A percentile compares a stretch with the other conserved stretches of the same genome.
Evolutionary conservation across 257 asterid species (phyloP).

Genomic region (Rauvolfia tetraphylla): DNA sequence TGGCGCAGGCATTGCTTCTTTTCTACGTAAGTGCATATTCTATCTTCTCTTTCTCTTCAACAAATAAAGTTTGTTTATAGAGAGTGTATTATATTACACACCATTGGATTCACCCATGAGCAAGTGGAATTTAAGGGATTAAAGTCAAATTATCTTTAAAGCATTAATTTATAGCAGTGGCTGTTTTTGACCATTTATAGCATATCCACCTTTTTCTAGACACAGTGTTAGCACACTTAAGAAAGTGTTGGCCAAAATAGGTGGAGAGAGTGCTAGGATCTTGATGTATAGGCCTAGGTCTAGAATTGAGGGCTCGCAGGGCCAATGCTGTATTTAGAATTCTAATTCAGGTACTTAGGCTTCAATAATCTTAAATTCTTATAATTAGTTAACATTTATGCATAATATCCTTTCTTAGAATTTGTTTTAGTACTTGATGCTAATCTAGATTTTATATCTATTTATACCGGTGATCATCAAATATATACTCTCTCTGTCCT

Average conservation of each 20-base stretch:
- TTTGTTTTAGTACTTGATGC: too few species aligned
- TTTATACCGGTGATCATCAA: too few species aligned
- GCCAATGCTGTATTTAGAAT: too few species aligned
- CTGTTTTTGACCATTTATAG: background rate
- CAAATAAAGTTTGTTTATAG: background rate
- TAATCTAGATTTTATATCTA: too few species aligned
- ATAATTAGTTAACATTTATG: too few species aligned
- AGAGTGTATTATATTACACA: background rate
- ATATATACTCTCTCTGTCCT: too few species aligned
- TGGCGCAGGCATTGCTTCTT: conserved; percentile 37
- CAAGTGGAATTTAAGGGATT: background rate
- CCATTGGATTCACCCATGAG: background rate
- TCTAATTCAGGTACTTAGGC: too few species aligned
- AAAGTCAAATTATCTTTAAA: background rate
- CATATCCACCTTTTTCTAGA: background rate
- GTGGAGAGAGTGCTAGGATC: background rate
- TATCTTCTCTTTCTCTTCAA: too few species aligned
- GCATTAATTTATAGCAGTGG: background rate
- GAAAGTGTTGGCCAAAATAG: background rate
- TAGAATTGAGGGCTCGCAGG: background rate
- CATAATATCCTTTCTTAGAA: too few species aligned
- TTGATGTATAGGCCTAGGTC: background rate
- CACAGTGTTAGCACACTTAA: too few species aligned
- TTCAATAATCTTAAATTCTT: background rate
- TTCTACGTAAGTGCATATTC: conserved; percentile 32